Percentiles rank a stretch among this genome's conserved stretches.
Evolutionary conservation across 169 alveolate species (phyloP).

Genomic region (Cystoisospora suis): DNA sequence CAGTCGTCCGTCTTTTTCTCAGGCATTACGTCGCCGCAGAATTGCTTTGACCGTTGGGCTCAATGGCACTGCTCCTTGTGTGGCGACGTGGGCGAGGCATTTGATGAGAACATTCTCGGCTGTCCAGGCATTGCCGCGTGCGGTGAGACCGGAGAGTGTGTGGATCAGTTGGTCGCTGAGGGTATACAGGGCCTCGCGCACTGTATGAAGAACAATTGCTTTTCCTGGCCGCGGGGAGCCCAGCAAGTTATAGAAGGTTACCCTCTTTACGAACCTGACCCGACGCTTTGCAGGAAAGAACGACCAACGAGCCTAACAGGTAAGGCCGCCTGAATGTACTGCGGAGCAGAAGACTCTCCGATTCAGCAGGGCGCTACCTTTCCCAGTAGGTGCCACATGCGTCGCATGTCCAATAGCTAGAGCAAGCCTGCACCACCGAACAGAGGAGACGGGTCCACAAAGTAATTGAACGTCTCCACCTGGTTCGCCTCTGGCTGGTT

Average conservation of each 20-base stretch:
- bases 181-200: constrained; percentile 46
- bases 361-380: background rate
- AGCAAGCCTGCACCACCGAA: background rate
- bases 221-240: constrained; percentile 35
- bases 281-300: constrained; percentile 42
- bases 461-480: background rate
- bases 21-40: too few relatives aligned
- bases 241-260: constrained; percentile 53
- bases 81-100: constrained; percentile 57
- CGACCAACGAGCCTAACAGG: constrained; percentile 64
- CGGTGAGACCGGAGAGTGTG: constrained; percentile 55
- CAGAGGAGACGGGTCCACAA: background rate
- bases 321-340: background rate
- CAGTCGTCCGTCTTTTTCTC: too few relatives aligned
- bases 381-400: background rate
- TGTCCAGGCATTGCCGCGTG: constrained; percentile 34
- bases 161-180: constrained; percentile 56
- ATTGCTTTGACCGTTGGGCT: constrained; percentile 42
- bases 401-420: background rate
- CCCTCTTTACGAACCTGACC: constrained; percentile 64
- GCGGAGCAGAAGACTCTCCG: background rate
- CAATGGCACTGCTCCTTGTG: constrained; percentile 64
- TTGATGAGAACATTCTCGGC: constrained; percentile 51
- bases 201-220: background rate
- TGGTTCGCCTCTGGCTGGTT: background rate